Base-by-base conservation (phyloP, 805 yeast species). In the Candida suzukii region DNA sequence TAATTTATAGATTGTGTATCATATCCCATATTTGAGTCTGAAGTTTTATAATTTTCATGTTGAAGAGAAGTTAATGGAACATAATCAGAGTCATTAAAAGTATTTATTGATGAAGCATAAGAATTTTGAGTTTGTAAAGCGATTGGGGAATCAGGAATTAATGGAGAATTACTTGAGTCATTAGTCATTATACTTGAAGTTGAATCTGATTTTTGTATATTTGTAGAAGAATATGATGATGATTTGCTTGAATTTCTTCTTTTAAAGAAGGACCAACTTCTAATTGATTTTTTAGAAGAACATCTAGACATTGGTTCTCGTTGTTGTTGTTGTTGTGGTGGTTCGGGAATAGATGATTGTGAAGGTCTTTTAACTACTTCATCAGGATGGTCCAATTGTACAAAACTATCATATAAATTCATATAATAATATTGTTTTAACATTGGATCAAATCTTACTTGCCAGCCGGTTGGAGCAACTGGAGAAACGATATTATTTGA, bases 301-400 rank as follows among this genome's bases (percentile, higher is more conserved):
- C 20, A 12, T 27, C 30, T 27, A n/a, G 13, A 27, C n/a, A 27
- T 11, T 10, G 11, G n/a, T 17, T 17, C 9, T n/a, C 21, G 9
- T 25, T n/a, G 22, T 39, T 41, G 16, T 17, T 34, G 5, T 17
- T 13, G 35, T 22, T 31, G n/a, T 20, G 18, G 24, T 8, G 39
- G 14, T 25, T 32, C 16, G 16, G 16, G 11, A 4, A 35, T 14
- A 28, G 40, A 30, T 16, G 11, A 11, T 13, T 19, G 9, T 12
- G 29, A 33, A 18, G 35, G 16, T 35, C 38, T 33, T 40, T 18
- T 31, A 11, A 50, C 50, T n/a, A 71, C 75, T 51, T 71, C 76
- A 37, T 64, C 53, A 2, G 76, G 74, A 34, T 63, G 64, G 50
- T 71, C 75, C 46, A 70, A 68, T 39, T 68, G 65, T 13, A 70